Conservation (phyloP, 228 moss, liverwort and hornwort species). For the Sphagnum magellanicum region DNA sequence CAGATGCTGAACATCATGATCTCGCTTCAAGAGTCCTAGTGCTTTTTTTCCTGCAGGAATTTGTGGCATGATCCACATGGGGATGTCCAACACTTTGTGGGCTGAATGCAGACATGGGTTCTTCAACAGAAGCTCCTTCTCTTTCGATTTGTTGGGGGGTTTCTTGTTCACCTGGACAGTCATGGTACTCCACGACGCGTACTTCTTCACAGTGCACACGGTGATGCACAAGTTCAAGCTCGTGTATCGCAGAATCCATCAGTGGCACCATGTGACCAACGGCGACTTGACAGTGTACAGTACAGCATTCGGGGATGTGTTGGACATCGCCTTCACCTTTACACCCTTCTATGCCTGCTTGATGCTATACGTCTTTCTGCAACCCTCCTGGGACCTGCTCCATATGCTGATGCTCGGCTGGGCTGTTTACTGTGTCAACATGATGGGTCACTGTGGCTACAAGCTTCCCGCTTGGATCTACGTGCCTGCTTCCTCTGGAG, state of each 20-base stretch:
- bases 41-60: too few species aligned
- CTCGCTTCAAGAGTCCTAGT: not conserved
- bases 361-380: conserved; percentile 10
- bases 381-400: conserved; percentile 20
- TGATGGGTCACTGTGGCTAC: conserved; percentile 47
- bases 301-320: conserved; percentile 34
- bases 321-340: conserved; percentile 34
- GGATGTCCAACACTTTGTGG: too few species aligned
- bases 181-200: conserved; percentile 42
- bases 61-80: too few species aligned
- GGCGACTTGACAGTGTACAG: conserved; percentile 39
- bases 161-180: conserved; percentile 26
- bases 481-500: conserved; percentile 27
- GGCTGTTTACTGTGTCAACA: conserved; percentile 37
- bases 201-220: conserved; percentile 35
- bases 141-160: conserved; percentile 13
- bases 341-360: conserved; percentile 18
- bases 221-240: conserved; percentile 28
- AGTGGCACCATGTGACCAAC: conserved; percentile 34
- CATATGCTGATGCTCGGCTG: conserved; percentile 18
- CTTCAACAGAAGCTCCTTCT: conserved; percentile 12
- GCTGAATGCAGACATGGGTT: conserved; percentile 19
- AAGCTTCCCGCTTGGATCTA: conserved; percentile 31
- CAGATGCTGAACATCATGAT: not conserved
- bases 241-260: conserved; percentile 20